phyloP scores from a whole-genome alignment of 352 stramenopile species.

The Phytopythium vexans region DNA sequence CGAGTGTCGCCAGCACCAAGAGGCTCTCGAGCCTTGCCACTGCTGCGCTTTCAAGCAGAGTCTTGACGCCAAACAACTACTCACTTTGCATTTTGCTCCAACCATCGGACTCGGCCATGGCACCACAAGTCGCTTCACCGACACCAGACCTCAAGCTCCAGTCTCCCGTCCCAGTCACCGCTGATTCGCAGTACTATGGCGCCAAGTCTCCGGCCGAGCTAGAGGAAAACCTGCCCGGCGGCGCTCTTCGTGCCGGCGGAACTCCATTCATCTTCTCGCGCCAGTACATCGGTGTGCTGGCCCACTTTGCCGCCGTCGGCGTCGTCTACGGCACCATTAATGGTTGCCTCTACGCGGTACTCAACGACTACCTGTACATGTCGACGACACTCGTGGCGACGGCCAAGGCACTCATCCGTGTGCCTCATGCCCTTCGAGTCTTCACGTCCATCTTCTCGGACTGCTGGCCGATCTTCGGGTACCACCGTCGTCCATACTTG shows the following conservation, averaged over 20 bases:
- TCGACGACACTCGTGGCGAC: constrained; percentile 28
- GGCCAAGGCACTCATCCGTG: constrained; percentile 23
- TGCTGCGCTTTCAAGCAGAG: too few relatives aligned
- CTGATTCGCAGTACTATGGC: constrained; percentile 8
- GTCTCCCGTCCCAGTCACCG: constrained; percentile 6
- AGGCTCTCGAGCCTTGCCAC: too few relatives aligned
- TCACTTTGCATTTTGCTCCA: constrained; percentile 11
- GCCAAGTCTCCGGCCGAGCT: constrained; percentile 16
- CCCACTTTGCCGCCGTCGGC: constrained; percentile 28
- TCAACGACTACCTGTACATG: constrained; percentile 60
- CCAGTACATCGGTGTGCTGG: constrained; percentile 31
- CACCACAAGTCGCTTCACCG: constrained; percentile 9
- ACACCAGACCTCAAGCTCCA: constrained; percentile 10
- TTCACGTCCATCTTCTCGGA: constrained; percentile 46
- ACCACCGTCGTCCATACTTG: constrained; percentile 45
- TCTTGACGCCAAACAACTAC: too few relatives aligned
- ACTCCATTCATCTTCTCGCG: constrained; percentile 27
- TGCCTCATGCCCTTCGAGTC: constrained; percentile 37
- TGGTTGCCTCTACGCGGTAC: constrained; percentile 40
- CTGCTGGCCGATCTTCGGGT: constrained; percentile 36
- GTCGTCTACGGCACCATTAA: constrained; percentile 33
- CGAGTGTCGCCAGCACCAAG: too few relatives aligned
- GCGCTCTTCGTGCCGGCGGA: constrained; percentile 28
- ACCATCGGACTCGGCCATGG: not conserved
- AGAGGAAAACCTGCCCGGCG: constrained; percentile 9